These are phyloP conservation scores for Syncephalis plumigaleata DNA, from an alignment of 371 early-diverging fungal species.

Conservation along the genomic window DNA sequence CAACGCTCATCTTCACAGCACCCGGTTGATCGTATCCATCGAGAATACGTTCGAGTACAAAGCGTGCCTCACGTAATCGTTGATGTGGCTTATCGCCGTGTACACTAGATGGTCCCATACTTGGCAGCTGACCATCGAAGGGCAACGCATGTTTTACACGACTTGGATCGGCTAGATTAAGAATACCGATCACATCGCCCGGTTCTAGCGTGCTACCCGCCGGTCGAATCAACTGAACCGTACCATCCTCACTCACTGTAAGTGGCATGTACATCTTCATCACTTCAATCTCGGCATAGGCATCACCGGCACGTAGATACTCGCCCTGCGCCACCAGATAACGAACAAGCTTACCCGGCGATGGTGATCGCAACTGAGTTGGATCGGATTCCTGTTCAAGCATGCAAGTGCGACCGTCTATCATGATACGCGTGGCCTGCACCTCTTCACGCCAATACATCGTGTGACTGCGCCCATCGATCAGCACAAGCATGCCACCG, in stretches of 20 bases:
- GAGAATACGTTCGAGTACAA: slow-evolving; percentile 51
- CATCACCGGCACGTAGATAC: slow-evolving; percentile 75
- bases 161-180: slow-evolving; percentile 84
- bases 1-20: slow-evolving; percentile 41
- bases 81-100: slow-evolving; percentile 73
- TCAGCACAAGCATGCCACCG: slow-evolving; percentile 79
- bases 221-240: slow-evolving; percentile 78
- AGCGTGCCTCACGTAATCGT: slow-evolving; percentile 41
- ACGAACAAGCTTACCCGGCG: slow-evolving; percentile 94
- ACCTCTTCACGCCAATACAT: slow-evolving; percentile 85
- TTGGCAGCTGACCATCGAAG: slow-evolving; percentile 74
- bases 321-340: slow-evolving; percentile 82
- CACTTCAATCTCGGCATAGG: slow-evolving; percentile 97
- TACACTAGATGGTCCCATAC: slow-evolving; percentile 53
- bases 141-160: slow-evolving; percentile 76
- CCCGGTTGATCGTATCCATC: slow-evolving; percentile 79
- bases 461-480: slow-evolving; percentile 78
- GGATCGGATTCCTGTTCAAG: slow-evolving; percentile 93
- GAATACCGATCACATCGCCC: slow-evolving; percentile 85
- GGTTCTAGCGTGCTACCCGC: slow-evolving; percentile 71
- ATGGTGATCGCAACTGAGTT: slow-evolving; percentile 83
- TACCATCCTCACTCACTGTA: slow-evolving; percentile 75
- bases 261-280: slow-evolving; percentile 99
- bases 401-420: slow-evolving; percentile 83
- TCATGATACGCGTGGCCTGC: slow-evolving; percentile 68